Evolutionary conservation across 2,329 filamentous ascomycete species (phyloP).

Genomic region (Shiraia sp.): DNA sequence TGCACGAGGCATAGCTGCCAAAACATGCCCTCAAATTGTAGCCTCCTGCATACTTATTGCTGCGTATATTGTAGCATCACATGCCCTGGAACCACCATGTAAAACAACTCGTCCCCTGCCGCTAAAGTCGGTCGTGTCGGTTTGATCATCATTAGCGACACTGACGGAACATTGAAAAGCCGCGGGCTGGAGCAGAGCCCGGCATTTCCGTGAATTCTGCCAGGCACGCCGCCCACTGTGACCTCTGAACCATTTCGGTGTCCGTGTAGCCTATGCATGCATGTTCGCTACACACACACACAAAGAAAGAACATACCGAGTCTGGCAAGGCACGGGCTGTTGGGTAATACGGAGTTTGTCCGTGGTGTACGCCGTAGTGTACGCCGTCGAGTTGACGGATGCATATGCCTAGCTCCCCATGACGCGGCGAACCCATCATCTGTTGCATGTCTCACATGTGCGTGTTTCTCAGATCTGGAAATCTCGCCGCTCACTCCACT

Average conservation of each 20-base stretch:
- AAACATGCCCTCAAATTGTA: conserved; percentile 16
- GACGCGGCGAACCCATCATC: conserved; percentile 17
- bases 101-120: conserved; percentile 12
- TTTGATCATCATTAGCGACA: conserved; percentile 15
- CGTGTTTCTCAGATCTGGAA: conserved; percentile 19
- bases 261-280: not conserved
- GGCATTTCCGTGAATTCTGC: conserved; percentile 3
- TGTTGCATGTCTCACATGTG: conserved; percentile 20
- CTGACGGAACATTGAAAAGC: conserved; percentile 9
- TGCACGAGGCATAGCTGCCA: too few relatives aligned
- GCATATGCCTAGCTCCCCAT: too few relatives aligned
- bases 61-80: conserved; percentile 22
- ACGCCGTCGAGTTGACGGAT: too few relatives aligned
- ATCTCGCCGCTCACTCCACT: conserved; percentile 12
- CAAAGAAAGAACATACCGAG: conserved; percentile 5
- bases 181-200: conserved; percentile 7
- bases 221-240: too few relatives aligned
- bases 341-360: too few relatives aligned
- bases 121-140: conserved; percentile 12
- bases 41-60: conserved; percentile 18
- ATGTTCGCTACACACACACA: conserved; percentile 5
- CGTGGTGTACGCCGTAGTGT: too few relatives aligned
- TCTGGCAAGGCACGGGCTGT: too few relatives aligned
- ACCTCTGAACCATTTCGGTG: conserved; percentile 3
- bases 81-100: conserved; percentile 17